Evolutionary conservation across 192 early-diverging fungal species (phyloP), one percentile per base, ranked within the genome.

Genomic region (Coemansia sp.): DNA sequence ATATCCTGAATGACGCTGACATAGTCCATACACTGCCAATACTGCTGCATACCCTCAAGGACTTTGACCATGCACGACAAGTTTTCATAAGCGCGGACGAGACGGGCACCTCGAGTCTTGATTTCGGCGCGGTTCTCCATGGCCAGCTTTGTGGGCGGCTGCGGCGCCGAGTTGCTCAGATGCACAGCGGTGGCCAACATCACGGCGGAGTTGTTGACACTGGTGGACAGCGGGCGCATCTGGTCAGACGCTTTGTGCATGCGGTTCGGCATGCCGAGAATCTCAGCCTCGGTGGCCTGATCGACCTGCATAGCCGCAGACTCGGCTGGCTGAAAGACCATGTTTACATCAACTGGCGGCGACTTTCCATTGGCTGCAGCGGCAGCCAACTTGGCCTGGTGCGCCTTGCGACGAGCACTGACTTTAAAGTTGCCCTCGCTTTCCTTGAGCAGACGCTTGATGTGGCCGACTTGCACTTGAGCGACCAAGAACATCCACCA

Each of bases 21-120:
- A 22, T 80, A 80, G 59, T 80, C 77, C 77, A 80, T 80, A 46
- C 77, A 80, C 58, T 80, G 77, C 77, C 77, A 80, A 57, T 80
- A 80, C 77, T 80, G 77, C 68, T 80, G 77, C 77, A 80, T 80
- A 21, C 77, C 77, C 61, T 80, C 77, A 10, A 80, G 72, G 20
- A 80, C 72, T 62, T 74, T 74, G 26, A 80, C 77, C 77, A 80
- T 80, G 38, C 77, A 80, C 15, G 77, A 80, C n/a, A 80, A 62
- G 55, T 80, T 80, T 34, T 80, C 77, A 48, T 80, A 80, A 2
- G 77, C 64, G 1, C 72, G 68, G 25, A 74, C 68, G 12, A 80
- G 65, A 21, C 77, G 56, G 12, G 72, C 60, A 0, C 71, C 71
- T 0, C 72, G 60, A 12, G 49, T 52, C 53, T 73, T 79, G 21